These are phyloP conservation scores for Leccinum brunneo-olivaceum DNA, from an alignment of 1,284 basidiomycete species.

Conservation along the genomic window DNA sequence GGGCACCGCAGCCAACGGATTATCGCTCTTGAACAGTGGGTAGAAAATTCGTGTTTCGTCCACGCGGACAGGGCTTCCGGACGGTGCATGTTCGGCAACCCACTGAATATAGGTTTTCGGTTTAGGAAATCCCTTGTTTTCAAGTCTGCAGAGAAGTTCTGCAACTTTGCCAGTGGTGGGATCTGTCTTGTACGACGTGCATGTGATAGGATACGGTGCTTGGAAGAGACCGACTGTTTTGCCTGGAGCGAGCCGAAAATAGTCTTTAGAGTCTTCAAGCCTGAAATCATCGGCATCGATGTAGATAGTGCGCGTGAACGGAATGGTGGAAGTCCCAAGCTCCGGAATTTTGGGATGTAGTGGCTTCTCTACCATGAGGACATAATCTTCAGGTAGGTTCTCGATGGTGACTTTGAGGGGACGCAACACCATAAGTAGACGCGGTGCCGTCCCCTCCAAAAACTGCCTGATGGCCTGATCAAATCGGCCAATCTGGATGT, in stretches of 20 bases:
- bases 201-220: constrained; percentile 93
- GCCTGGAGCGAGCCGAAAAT: constrained; percentile 95
- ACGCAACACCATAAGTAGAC: constrained; percentile 88
- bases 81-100: constrained; percentile 83
- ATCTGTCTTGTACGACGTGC: constrained; percentile 80
- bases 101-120: constrained; percentile 98
- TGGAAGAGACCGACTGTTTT: constrained; percentile 97
- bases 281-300: constrained; percentile 96
- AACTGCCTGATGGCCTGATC: constrained; percentile 87
- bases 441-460: constrained; percentile 83
- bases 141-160: constrained; percentile 77
- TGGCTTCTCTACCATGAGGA: constrained; percentile 82
- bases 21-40: constrained; percentile 90
- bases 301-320: constrained; percentile 87
- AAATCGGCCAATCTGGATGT: constrained; percentile 85
- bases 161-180: constrained; percentile 62
- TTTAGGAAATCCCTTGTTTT: constrained; percentile 71
- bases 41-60: constrained; percentile 93
- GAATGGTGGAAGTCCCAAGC: constrained; percentile 78
- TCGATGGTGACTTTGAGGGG: constrained; percentile 90
- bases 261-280: constrained; percentile 86
- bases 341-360: constrained; percentile 92
- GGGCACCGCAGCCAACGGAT: constrained; percentile 65
- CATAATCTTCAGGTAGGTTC: constrained; percentile 85
- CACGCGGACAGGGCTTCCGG: constrained; percentile 75